Conservation (phyloP, 148 eudicot genomes). For the Gaultheria prostrata region DNA sequence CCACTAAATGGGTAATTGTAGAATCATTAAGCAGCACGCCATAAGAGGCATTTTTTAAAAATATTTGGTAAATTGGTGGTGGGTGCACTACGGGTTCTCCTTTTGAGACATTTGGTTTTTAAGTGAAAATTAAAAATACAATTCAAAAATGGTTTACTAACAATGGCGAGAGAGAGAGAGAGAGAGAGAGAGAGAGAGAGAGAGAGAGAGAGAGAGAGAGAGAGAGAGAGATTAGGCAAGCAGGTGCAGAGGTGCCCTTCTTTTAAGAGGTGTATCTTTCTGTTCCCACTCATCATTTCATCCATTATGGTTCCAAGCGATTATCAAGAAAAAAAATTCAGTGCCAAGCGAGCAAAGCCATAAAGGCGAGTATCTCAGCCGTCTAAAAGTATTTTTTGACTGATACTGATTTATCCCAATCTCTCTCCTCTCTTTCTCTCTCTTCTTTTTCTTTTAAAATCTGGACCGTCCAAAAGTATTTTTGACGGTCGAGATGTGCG, state of each 20-base stretch:
- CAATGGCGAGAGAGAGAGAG: neutral
- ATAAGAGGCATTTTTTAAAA: neutral
- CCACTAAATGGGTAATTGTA: neutral
- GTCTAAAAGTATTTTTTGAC: too few species aligned
- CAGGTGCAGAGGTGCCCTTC: neutral
- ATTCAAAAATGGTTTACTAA: neutral
- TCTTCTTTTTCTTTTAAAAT: too few species aligned
- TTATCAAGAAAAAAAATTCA: too few species aligned
- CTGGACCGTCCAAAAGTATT: too few species aligned
- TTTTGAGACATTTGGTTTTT: conserved; percentile 14
- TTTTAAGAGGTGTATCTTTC: conserved; percentile 1
- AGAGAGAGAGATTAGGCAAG: neutral
- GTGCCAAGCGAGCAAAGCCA: too few species aligned
- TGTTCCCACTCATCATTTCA: conserved; percentile 11
- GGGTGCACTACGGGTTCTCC: conserved; percentile 13
- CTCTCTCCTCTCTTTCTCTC: too few species aligned
- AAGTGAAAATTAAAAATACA: neutral
- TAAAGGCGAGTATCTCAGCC: too few species aligned
- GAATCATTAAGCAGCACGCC: conserved; percentile 13
- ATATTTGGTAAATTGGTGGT: neutral
- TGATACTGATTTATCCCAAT: too few species aligned
- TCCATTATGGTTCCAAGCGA: neutral
- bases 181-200: neutral
- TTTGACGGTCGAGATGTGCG: too few species aligned
- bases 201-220: neutral